Evolutionary conservation across 1,284 basidiomycete genomes (phyloP), one percentile per base, ranked within the genome.

Genomic region (Boletellus deceptivus): DNA sequence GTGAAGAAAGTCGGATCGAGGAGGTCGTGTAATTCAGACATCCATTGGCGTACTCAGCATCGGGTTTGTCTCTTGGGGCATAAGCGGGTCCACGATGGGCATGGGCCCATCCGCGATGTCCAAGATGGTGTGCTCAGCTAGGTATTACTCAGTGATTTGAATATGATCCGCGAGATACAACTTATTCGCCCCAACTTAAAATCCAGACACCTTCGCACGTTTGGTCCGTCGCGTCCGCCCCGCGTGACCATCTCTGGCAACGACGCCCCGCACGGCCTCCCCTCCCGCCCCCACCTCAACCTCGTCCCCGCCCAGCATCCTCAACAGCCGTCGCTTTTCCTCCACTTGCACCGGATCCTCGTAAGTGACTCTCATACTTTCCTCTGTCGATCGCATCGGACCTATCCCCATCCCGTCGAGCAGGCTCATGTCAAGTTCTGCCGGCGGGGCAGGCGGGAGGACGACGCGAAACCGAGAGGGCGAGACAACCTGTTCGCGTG

Each of bases 321-420:
- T 73, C 68, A 74, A 71, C 46, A 83, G 60, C 58, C 76, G 70
- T 55, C 72, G 70, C 64, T 75, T 75, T 67, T 86, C 84, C 42
- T 75, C 78, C 33, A 68, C 68, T 68, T 86, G 80, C 17, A 65
- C 75, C 1, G 84, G 83, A 62, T 88, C 86, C 61, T 86, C 84
- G 55, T 88, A 89, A 50, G 74, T 77, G 20, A 88, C 82, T 11
- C 75, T 71, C 65, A 78, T 61, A 59, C 74, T 75, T 58, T 76
- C 74, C 17, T 80, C 77, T 3, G 54, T 54, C 34, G 56, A 56
- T 5, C 50, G 55, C 29, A 20, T 25, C 4, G 37, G 47, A 8
- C 49, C 45, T 25, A 39, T 45, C 6, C 46, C 57, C 16, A 62
- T 6, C 31, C 53, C 60, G 10, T 70, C 67, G 8, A 62, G 50